phyloP scores from a whole-genome alignment of 352 stramenopile genomes.

The Blastocystis sp. region DNA sequence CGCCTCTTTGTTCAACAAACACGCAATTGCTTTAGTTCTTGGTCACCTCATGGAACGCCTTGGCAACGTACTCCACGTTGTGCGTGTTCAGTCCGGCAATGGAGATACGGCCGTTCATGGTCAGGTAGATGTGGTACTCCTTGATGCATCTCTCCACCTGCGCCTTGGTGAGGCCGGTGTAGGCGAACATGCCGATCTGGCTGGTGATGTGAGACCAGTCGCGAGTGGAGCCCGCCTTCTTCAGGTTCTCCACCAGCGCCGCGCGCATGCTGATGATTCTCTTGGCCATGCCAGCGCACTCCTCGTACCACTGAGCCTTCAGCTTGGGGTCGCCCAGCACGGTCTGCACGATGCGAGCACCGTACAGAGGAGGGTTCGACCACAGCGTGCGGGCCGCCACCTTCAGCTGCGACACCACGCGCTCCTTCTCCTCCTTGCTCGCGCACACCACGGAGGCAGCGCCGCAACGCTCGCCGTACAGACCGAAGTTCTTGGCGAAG shows the following conservation, averaged over 20 bases:
- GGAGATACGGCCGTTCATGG: constrained; percentile 92
- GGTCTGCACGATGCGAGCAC: constrained; percentile 91
- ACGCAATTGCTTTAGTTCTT: constrained; percentile 63
- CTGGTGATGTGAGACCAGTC: constrained; percentile 91
- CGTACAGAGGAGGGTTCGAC: constrained; percentile 96
- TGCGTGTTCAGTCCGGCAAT: constrained; percentile 89
- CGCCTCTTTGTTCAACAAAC: not conserved
- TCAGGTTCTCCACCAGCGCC: constrained; percentile 75
- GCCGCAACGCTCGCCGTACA: constrained; percentile 97
- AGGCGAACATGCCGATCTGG: constrained; percentile 99
- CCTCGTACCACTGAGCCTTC: constrained; percentile 83
- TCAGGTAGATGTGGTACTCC: constrained; percentile 96
- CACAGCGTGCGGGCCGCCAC: constrained; percentile 97
- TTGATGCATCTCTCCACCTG: constrained; percentile 88
- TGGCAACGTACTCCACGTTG: constrained; percentile 89
- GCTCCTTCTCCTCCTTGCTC: constrained; percentile 87
- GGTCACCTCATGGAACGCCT: constrained; percentile 82
- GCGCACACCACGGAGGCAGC: constrained; percentile 89
- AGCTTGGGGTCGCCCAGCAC: constrained; percentile 88
- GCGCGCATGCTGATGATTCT: constrained; percentile 88
- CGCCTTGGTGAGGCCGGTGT: constrained; percentile 87
- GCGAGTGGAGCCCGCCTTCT: constrained; percentile 76
- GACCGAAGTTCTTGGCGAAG: constrained; percentile 99
- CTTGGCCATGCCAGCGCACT: constrained; percentile 90
- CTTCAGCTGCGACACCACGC: constrained; percentile 95